Evolutionary conservation across 805 yeast species (phyloP).

Genomic region (Ogataea pini): DNA sequence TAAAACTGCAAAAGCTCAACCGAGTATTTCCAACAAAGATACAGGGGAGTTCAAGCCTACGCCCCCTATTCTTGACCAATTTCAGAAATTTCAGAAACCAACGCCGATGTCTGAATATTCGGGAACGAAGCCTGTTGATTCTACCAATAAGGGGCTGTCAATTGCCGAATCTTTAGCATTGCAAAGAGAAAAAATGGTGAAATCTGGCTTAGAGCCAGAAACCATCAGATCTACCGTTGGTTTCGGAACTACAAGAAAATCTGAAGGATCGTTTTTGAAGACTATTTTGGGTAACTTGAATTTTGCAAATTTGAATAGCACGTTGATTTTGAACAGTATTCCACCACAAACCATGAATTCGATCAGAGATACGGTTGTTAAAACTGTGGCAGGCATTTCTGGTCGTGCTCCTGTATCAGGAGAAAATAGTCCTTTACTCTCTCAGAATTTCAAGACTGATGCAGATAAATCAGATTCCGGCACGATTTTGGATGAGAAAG

Average conservation of each 20-base stretch:
- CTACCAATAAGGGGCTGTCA: constrained; percentile 39
- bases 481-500: constrained; percentile 43
- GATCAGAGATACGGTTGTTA: constrained; percentile 17
- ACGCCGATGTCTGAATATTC: constrained; percentile 9
- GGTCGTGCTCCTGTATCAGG: background rate
- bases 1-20: background rate
- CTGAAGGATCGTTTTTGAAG: constrained; percentile 18
- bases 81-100: constrained; percentile 24
- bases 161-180: constrained; percentile 63
- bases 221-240: background rate
- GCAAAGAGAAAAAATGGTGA: constrained; percentile 47
- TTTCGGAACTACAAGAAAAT: constrained; percentile 9
- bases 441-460: background rate
- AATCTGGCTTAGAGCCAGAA: background rate
- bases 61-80: constrained; percentile 18
- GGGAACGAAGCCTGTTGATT: constrained; percentile 5
- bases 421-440: background rate
- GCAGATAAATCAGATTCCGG: constrained; percentile 7
- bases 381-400: constrained; percentile 11
- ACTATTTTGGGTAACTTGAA: constrained; percentile 16
- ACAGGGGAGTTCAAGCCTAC: constrained; percentile 5
- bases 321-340: constrained; percentile 15
- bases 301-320: constrained; percentile 10
- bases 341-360: constrained; percentile 16
- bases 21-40: background rate